Conservation (phyloP, 1,284 basidiomycete species). For the Sphagnurus paluster region DNA sequence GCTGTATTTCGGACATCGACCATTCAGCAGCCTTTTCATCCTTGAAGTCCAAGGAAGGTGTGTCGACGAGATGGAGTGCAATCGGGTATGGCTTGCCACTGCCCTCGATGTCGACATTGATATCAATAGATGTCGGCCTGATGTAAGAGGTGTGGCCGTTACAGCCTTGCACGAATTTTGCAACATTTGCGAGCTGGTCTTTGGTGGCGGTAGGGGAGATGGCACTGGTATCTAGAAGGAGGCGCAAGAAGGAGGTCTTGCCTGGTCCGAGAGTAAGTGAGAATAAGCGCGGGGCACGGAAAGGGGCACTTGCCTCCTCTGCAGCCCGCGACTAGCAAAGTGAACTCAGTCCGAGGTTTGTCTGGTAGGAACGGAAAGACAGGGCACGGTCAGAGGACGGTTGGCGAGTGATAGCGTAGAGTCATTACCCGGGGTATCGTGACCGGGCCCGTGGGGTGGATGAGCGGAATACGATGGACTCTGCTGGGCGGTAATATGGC, state of each 20-base stretch:
- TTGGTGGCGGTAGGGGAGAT: slow-evolving; percentile 56
- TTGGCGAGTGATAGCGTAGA: slow-evolving; percentile 22
- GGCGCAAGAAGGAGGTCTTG: slow-evolving; percentile 80
- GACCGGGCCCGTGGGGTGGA: slow-evolving; percentile 22
- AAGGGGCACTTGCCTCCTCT: slow-evolving; percentile 42
- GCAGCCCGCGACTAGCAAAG: slow-evolving; percentile 73
- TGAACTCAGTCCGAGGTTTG: slow-evolving; percentile 47
- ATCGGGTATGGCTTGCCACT: slow-evolving; percentile 45
- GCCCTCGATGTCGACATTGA: slow-evolving; percentile 55
- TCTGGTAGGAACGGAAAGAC: slow-evolving; percentile 24
- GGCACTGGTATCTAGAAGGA: slow-evolving; percentile 72
- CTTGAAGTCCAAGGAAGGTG: slow-evolving; percentile 69
- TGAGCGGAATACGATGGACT: slow-evolving; percentile 19
- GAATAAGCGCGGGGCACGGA: slow-evolving; percentile 17
- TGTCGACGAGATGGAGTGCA: slow-evolving; percentile 73
- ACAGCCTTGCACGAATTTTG: slow-evolving; percentile 75
- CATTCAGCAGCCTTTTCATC: slow-evolving; percentile 62
- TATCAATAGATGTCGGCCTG: slow-evolving; percentile 64
- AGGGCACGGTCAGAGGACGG: slow-evolving; percentile 21
- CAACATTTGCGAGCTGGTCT: slow-evolving; percentile 72
- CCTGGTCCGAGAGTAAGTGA: slow-evolving; percentile 57
- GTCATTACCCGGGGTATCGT: slow-evolving; percentile 38
- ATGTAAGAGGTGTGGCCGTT: slow-evolving; percentile 66
- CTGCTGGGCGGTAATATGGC: slow-evolving; percentile 25
- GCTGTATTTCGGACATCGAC: slow-evolving; percentile 59